phyloP scores from a whole-genome alignment of 768 basidiomycete species.

The Rhodotorula kratochvilovae region DNA sequence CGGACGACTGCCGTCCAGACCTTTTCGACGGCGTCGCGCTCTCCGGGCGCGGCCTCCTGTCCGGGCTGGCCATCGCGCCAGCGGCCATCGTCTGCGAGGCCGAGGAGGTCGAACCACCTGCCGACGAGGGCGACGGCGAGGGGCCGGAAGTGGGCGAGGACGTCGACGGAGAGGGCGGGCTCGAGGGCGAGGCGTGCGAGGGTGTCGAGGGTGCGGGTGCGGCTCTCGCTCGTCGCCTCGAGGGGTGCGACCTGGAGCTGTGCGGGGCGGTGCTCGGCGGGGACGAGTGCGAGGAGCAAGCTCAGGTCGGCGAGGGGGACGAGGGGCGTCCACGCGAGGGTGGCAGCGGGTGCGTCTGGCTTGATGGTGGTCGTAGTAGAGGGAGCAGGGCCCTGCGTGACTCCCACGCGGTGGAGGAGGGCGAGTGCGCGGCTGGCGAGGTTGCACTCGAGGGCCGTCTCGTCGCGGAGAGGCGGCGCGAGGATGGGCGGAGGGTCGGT shows the following conservation, averaged over 20 bases:
- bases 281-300: slow-evolving; percentile 13
- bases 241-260: not conserved
- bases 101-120: slow-evolving; percentile 63
- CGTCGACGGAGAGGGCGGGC: slow-evolving; percentile 60
- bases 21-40: slow-evolving; percentile 48
- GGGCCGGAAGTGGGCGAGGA: slow-evolving; percentile 69
- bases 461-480: not conserved
- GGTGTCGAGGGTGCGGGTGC: slow-evolving; percentile 51
- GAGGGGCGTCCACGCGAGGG: slow-evolving; percentile 16
- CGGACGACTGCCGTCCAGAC: slow-evolving; percentile 46
- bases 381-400: not conserved
- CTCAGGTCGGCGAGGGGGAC: slow-evolving; percentile 24
- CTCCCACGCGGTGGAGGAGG: not conserved
- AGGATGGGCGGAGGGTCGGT: not conserved
- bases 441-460: not conserved
- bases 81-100: slow-evolving; percentile 46
- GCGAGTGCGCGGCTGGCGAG: not conserved
- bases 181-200: slow-evolving; percentile 61
- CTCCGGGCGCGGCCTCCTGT: slow-evolving; percentile 41
- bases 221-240: not conserved
- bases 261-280: slow-evolving; percentile 5
- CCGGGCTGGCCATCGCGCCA: slow-evolving; percentile 26
- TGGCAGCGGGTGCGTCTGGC: slow-evolving; percentile 1
- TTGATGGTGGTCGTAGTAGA: not conserved
- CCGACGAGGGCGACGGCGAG: slow-evolving; percentile 73